Percentiles rank a stretch among this genome's conserved stretches.
Evolutionary conservation across 495 filamentous ascomycete genomes (phyloP).

Genomic region (Sordaria brevicollis): DNA sequence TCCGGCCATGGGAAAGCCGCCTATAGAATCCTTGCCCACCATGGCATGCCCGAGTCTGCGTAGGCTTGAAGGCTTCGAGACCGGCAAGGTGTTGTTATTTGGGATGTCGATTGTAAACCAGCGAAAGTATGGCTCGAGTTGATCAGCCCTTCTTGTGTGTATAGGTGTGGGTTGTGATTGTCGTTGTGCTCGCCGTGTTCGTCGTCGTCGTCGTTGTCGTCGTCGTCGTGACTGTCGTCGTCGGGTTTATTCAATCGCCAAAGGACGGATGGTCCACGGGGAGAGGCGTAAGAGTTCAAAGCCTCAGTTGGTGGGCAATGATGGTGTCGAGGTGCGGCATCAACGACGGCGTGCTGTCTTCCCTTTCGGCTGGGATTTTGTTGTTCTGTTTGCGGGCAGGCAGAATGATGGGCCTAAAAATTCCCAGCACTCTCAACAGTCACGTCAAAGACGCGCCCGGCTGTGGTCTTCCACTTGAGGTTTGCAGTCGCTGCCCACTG

Average conservation of each 20-base stretch:
- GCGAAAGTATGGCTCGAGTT: neutral
- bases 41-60: constrained; percentile 34
- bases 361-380: neutral
- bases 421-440: neutral
- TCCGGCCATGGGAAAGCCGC: constrained; percentile 29
- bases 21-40: constrained; percentile 28
- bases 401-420: neutral
- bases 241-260: neutral
- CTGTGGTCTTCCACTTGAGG: neutral
- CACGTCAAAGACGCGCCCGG: neutral
- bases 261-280: neutral
- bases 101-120: constrained; percentile 1
- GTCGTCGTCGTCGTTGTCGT: neutral
- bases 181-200: neutral
- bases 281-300: neutral
- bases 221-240: neutral
- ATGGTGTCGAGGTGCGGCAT: constrained; percentile 6
- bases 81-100: neutral
- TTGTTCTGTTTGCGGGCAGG: neutral
- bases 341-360: constrained; percentile 10
- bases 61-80: constrained; percentile 4
- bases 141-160: neutral
- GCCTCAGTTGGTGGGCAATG: neutral
- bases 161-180: neutral
- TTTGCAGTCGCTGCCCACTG: neutral